Evolutionary conservation across 805 yeast genomes (phyloP).

Genomic region (Hanseniaspora occidentalis): DNA sequence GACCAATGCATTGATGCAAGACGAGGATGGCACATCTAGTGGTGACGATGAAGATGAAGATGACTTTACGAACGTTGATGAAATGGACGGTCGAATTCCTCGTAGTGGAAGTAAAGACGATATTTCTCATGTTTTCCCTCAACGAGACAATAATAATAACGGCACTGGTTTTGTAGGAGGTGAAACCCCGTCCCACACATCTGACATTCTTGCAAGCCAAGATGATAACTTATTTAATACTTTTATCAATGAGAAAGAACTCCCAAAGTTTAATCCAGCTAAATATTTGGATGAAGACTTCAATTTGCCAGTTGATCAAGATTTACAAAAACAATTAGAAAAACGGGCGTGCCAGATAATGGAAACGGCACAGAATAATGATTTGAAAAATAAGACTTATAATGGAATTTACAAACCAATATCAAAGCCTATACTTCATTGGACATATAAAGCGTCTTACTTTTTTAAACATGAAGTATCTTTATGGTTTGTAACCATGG

Average conservation of each 20-base stretch:
- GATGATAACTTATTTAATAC: neutral
- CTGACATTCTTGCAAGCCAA: too few relatives aligned
- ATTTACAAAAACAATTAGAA: constrained; percentile 21
- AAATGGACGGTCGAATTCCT: constrained; percentile 24
- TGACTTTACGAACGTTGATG: constrained; percentile 25
- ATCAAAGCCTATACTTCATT: constrained; percentile 33
- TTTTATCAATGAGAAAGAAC: neutral
- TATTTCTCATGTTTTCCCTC: neutral
- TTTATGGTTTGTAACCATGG: constrained; percentile 33
- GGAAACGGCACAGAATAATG: neutral
- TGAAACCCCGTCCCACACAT: too few relatives aligned
- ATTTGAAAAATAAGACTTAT: neutral
- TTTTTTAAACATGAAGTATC: constrained; percentile 30
- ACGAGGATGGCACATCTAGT: constrained; percentile 8
- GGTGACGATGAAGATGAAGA: constrained; percentile 11
- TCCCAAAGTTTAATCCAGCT: neutral
- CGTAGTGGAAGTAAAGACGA: constrained; percentile 8
- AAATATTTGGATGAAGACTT: neutral
- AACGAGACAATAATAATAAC: neutral
- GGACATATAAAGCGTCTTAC: constrained; percentile 28
- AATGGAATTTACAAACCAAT: constrained; percentile 15
- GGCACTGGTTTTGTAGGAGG: too few relatives aligned
- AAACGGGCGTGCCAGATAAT: constrained; percentile 26
- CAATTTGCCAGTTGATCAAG: constrained; percentile 23
- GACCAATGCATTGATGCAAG: constrained; percentile 6